Percentiles rank a stretch among this genome's conserved stretches.
Evolutionary conservation across 345 rosid genomes (phyloP).

Genomic region (Melastoma malabathricum): DNA sequence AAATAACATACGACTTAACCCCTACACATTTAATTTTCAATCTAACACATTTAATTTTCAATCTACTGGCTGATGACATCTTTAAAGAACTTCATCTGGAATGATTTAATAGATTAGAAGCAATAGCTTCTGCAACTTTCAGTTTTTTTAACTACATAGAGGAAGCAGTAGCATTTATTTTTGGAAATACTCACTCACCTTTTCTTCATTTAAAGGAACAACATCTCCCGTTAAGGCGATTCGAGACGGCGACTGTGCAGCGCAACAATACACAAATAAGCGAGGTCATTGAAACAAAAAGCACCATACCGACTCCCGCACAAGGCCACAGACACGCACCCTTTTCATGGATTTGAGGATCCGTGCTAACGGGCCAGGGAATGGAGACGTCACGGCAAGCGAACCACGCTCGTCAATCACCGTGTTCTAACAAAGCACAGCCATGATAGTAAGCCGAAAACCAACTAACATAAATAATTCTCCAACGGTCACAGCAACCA

Average conservation of each 20-base stretch:
- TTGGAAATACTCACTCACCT: conserved; percentile 23
- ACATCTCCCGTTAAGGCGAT: conserved; percentile 74
- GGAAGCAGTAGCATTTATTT: neutral
- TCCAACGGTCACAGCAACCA: neutral
- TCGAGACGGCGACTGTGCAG: conserved; percentile 59
- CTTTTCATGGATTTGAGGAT: conserved; percentile 39
- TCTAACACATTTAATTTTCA: too few relatives aligned
- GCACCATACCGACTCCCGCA: too few relatives aligned
- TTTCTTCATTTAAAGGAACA: conserved; percentile 46
- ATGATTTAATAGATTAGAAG: too few relatives aligned
- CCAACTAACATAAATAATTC: too few relatives aligned
- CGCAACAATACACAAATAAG: conserved; percentile 4
- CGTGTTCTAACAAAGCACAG: conserved; percentile 36
- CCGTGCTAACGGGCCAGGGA: conserved; percentile 52
- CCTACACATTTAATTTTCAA: too few relatives aligned
- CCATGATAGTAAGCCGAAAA: neutral
- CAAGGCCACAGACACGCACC: conserved; percentile 25
- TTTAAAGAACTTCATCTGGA: too few relatives aligned
- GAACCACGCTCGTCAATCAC: conserved; percentile 79
- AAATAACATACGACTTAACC: too few relatives aligned
- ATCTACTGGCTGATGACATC: too few relatives aligned
- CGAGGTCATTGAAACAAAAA: neutral
- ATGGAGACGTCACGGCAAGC: conserved; percentile 51
- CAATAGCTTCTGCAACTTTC: too few relatives aligned
- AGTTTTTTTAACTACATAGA: neutral